phyloP scores from a whole-genome alignment of 2,329 filamentous ascomycete genomes.

The Fonsecaea pugnacius region DNA sequence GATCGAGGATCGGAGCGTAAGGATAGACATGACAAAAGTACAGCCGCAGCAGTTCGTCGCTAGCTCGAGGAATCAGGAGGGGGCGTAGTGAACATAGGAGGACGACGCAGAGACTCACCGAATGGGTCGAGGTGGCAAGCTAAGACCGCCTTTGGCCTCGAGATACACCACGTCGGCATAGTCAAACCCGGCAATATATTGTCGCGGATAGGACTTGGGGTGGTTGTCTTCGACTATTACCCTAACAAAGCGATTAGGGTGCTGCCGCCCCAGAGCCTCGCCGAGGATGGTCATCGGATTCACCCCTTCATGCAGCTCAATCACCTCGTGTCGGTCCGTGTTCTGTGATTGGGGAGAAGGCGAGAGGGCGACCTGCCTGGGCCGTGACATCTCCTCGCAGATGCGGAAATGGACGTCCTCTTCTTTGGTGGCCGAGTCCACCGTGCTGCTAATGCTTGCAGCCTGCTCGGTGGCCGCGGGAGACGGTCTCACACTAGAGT shows the following conservation, averaged over 20 bases:
- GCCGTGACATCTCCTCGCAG: slow-evolving; percentile 13
- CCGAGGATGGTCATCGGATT: slow-evolving; percentile 19
- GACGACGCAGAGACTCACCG: neutral
- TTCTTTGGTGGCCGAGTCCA: slow-evolving; percentile 1
- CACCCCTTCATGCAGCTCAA: slow-evolving; percentile 14
- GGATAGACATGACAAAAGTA: slow-evolving; percentile 11
- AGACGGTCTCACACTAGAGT: neutral
- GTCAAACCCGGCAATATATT: slow-evolving; percentile 6
- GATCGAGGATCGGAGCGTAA: slow-evolving; percentile 14
- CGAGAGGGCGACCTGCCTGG: neutral
- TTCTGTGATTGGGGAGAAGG: slow-evolving; percentile 4
- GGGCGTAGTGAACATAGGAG: neutral
- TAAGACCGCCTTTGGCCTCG: slow-evolving; percentile 1
- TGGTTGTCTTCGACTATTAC: slow-evolving; percentile 1
- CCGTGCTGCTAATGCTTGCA: neutral
- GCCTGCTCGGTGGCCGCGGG: neutral
- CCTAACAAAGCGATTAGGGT: slow-evolving; percentile 3
- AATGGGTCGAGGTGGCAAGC: slow-evolving; percentile 9
- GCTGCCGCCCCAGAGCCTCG: slow-evolving; percentile 5
- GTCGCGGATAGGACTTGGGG: neutral
- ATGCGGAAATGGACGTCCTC: slow-evolving; percentile 15
- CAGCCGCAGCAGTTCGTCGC: slow-evolving; percentile 6
- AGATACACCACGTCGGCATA: slow-evolving; percentile 11
- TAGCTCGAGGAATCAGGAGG: neutral
- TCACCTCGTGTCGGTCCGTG: slow-evolving; percentile 1